Evolutionary conservation across 495 filamentous ascomycete species (phyloP), one percentile per base, ranked within the genome.

Genomic region (Podospora fimiseda): DNA sequence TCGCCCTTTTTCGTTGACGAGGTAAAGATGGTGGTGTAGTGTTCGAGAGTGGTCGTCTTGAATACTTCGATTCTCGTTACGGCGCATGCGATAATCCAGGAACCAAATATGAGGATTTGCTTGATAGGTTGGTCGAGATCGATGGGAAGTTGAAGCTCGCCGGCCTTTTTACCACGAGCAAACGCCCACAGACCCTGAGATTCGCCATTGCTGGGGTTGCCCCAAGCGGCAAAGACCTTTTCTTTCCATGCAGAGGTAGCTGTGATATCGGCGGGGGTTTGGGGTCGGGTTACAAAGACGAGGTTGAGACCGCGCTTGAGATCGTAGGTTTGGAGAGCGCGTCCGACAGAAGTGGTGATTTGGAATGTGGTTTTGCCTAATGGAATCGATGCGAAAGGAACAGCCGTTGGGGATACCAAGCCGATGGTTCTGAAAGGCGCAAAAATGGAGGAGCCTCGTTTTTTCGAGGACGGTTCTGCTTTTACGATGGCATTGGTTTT

Each of bases 291-390:
- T 50, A 96, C 77, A 63, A 97, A 99, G 50, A 96, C 80, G 39
- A 97, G 80, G 58, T 90, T 91, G 63, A 99, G 76, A 19, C 90
- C 91, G 65, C 80, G 83, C 60, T 84, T 87, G 46, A 97, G 72
- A 65, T 97, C 93, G 70, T 97, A 97, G 1, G 93, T 97, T 65
- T 97, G 93, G 11, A 99, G 80, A 40, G 83, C 86, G 56, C 83
- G 81, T 56, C 90, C 91, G 45, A 92, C 88, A 0, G 88, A 96
- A 37, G 94, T 97, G 13, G 93, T 96, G 67, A 99, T 88, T 62
- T 99, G 93, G 66, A 93, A 96, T 15, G 90, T 95, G 5, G 89
- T 88, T 67, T 94, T 95, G 50, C 93, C 93, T 14, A 96, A 73
- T 2, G 93, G 88, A 19, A 92, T 79, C 18, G 84, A 83, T 7